Conservation (phyloP, 257 asterid genomes). For the Ligustrum vulgare region DNA sequence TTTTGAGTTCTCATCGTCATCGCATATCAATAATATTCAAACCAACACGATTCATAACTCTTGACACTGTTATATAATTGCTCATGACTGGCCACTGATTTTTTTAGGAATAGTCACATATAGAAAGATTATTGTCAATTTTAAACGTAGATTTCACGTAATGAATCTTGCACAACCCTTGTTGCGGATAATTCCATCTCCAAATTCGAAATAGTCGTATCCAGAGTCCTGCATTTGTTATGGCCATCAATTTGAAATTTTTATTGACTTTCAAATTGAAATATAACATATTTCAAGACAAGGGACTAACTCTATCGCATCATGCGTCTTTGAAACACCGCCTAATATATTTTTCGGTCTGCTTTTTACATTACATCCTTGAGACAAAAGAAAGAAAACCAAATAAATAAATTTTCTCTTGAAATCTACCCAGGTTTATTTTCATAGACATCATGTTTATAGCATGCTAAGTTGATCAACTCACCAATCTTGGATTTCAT, state of each 20-base stretch:
- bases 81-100: too few relatives aligned
- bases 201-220: conserved; percentile 82
- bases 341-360: conserved; percentile 44
- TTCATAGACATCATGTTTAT: neutral
- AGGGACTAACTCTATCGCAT: conserved; percentile 63
- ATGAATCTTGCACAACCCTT: too few relatives aligned
- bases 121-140: too few relatives aligned
- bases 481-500: conserved; percentile 58
- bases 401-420: conserved; percentile 3
- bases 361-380: conserved; percentile 44
- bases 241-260: conserved; percentile 17
- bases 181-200: too few relatives aligned
- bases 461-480: conserved; percentile 35
- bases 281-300: conserved; percentile 12
- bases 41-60: too few relatives aligned
- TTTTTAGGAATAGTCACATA: too few relatives aligned
- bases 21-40: too few relatives aligned
- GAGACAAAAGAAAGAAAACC: conserved; percentile 36
- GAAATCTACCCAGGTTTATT: conserved; percentile 12
- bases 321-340: conserved; percentile 56
- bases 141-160: too few relatives aligned
- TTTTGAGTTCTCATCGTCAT: too few relatives aligned
- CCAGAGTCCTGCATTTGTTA: conserved; percentile 58
- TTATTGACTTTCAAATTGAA: conserved; percentile 1
- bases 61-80: too few relatives aligned